Conservation (phyloP, 257 asterid species). For the Nicotiana obtusifolia region DNA sequence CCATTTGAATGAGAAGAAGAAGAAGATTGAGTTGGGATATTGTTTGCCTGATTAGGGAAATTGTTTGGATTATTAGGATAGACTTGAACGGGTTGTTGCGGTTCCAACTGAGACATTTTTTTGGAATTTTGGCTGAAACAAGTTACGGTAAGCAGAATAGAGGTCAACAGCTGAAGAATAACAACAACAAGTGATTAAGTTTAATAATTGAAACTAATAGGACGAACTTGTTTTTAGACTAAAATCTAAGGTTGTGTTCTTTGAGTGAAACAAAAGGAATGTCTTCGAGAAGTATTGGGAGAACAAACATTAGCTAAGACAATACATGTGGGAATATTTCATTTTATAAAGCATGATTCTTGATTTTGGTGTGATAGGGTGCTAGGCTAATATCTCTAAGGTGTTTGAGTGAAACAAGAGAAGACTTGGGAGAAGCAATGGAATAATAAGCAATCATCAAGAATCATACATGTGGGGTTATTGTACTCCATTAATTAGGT, state of each 20-base stretch:
- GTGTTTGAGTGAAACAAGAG: not conserved
- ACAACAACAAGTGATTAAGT: not conserved
- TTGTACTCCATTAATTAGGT: not conserved
- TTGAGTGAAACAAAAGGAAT: constrained; percentile 40
- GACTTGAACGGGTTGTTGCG: constrained; percentile 35
- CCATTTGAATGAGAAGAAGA: constrained; percentile 47
- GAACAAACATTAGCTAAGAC: constrained; percentile 8
- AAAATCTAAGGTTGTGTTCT: constrained; percentile 14
- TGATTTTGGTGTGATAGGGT: not conserved
- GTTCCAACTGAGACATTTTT: constrained; percentile 33
- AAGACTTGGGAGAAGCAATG: not conserved
- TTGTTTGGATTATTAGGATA: constrained; percentile 38
- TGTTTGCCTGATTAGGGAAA: constrained; percentile 23
- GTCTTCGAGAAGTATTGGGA: constrained; percentile 14
- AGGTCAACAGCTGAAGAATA: not conserved
- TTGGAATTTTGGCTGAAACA: not conserved
- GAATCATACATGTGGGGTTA: constrained; percentile 6
- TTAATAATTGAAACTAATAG: not conserved
- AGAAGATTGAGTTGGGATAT: not conserved
- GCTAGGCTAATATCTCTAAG: not conserved
- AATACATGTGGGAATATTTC: constrained; percentile 5
- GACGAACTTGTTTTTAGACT: not conserved
- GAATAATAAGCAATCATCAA: not conserved
- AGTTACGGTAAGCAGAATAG: not conserved
- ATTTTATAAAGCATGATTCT: not conserved